Evolutionary conservation across 805 yeast species (phyloP).

Genomic region (Aciculoconidium aculeatum): DNA sequence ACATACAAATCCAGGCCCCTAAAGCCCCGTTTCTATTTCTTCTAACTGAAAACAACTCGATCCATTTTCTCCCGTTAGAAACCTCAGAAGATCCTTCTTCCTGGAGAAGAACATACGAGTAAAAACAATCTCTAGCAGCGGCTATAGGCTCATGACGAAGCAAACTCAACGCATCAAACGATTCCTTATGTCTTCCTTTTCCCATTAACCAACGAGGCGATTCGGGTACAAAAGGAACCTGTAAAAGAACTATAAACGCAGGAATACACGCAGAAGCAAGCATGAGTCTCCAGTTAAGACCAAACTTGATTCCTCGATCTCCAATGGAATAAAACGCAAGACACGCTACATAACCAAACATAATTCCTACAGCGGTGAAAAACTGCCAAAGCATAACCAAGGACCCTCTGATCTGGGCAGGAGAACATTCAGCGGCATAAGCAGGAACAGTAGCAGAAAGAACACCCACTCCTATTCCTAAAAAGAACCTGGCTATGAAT

Average conservation of each 20-base stretch:
- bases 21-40: constrained; percentile 80
- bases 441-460: constrained; percentile 67
- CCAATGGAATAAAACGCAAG: constrained; percentile 56
- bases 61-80: constrained; percentile 41
- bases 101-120: constrained; percentile 49
- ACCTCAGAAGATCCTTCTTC: constrained; percentile 53
- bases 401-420: constrained; percentile 56
- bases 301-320: constrained; percentile 37
- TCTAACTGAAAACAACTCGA: constrained; percentile 62
- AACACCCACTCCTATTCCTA: constrained; percentile 64
- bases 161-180: constrained; percentile 42
- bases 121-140: constrained; percentile 63
- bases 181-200: constrained; percentile 42
- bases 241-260: constrained; percentile 48
- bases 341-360: constrained; percentile 57
- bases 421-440: constrained; percentile 58
- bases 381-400: constrained; percentile 69
- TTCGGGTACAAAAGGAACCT: constrained; percentile 56
- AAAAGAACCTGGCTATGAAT: constrained; percentile 48
- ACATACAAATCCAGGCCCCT: constrained; percentile 78
- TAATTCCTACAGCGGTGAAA: constrained; percentile 70
- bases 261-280: constrained; percentile 55
- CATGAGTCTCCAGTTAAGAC: constrained; percentile 58
- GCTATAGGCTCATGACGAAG: constrained; percentile 44
- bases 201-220: constrained; percentile 67